Evolutionary conservation across 2,329 filamentous ascomycete species (phyloP).

Genomic region (Alternaria sp.): DNA sequence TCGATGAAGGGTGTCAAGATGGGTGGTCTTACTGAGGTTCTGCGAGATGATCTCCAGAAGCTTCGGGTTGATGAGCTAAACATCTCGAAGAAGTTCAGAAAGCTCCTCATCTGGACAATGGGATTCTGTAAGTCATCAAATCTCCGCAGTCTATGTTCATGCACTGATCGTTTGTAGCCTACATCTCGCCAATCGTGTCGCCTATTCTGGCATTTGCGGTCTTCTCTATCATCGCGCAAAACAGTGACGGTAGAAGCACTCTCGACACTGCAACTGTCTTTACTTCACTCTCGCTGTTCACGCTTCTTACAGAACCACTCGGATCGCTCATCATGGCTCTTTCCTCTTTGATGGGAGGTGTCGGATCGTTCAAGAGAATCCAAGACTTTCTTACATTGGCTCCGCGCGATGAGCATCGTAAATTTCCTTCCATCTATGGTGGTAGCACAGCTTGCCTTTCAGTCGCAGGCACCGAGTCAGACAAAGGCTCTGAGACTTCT

Average conservation of each 20-base stretch:
- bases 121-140: constrained; percentile 38
- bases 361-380: constrained; percentile 59
- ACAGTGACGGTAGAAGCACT: constrained; percentile 38
- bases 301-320: constrained; percentile 58
- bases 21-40: constrained; percentile 48
- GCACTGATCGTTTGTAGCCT: constrained; percentile 29
- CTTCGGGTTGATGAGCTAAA: constrained; percentile 47
- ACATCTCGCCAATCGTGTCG: constrained; percentile 48
- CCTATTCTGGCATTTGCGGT: constrained; percentile 58
- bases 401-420: constrained; percentile 31
- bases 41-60: constrained; percentile 40
- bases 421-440: constrained; percentile 27
- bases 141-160: not conserved
- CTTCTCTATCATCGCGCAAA: constrained; percentile 54
- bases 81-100: constrained; percentile 48
- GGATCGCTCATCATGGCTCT: constrained; percentile 58
- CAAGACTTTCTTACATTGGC: constrained; percentile 55
- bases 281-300: constrained; percentile 59
- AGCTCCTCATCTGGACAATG: constrained; percentile 50
- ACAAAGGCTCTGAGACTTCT: constrained; percentile 37
- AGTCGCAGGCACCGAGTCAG: constrained; percentile 31
- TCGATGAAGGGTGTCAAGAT: constrained; percentile 60
- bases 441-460: constrained; percentile 31
- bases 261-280: constrained; percentile 56
- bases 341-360: constrained; percentile 55